Percentiles rank a stretch among this genome's conserved stretches.
These are phyloP conservation scores for Tolypocladium pustulatum DNA, from an alignment of 2,329 filamentous ascomycete genomes.

Conservation along the genomic window DNA sequence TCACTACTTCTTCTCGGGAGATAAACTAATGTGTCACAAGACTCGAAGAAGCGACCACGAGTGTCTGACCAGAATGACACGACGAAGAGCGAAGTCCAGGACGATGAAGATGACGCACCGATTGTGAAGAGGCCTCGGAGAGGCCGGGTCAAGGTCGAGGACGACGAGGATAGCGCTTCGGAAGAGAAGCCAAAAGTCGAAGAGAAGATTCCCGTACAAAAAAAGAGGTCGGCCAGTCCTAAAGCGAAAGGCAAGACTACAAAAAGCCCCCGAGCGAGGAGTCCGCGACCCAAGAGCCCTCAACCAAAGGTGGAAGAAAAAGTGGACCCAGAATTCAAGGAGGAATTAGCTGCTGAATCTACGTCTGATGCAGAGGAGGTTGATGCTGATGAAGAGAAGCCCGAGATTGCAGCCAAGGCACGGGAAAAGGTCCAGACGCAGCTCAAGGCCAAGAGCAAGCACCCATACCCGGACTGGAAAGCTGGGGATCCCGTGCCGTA, in stretches of 20 bases:
- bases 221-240: slow-evolving; percentile 11
- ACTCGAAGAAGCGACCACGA: slow-evolving; percentile 36
- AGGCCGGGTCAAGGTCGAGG: slow-evolving; percentile 35
- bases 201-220: slow-evolving; percentile 5
- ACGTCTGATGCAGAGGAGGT: slow-evolving; percentile 32
- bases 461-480: slow-evolving; percentile 94
- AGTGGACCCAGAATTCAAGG: neutral
- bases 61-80: slow-evolving; percentile 6
- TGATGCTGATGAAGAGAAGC: slow-evolving; percentile 52
- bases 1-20: neutral
- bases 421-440: slow-evolving; percentile 73
- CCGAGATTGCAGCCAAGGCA: slow-evolving; percentile 61
- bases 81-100: slow-evolving; percentile 26
- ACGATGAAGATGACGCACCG: slow-evolving; percentile 48
- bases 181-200: slow-evolving; percentile 19
- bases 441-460: slow-evolving; percentile 56
- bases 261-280: neutral
- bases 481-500: slow-evolving; percentile 83
- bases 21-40: slow-evolving; percentile 12
- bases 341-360: slow-evolving; percentile 18
- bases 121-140: slow-evolving; percentile 46
- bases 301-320: slow-evolving; percentile 6
- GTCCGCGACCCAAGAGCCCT: neutral
- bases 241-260: slow-evolving; percentile 9
- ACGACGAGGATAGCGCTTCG: slow-evolving; percentile 39